Evolutionary conservation across 2,329 filamentous ascomycete genomes (phyloP), one percentile per base, ranked within the genome.

Genomic region (Aspergillus uvarum): DNA sequence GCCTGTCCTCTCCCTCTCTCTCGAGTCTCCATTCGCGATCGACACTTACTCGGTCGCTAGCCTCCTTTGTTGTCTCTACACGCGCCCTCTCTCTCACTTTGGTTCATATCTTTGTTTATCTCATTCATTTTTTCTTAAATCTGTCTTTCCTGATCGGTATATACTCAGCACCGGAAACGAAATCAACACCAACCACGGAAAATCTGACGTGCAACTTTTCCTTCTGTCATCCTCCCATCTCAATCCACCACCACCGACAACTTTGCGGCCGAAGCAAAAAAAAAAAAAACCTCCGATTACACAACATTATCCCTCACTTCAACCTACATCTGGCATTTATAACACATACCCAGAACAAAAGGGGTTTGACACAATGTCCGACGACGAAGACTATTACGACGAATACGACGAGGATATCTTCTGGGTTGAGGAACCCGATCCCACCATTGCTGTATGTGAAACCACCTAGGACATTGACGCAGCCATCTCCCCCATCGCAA

Each of bases 331-430:
- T 19, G 24, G 14, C 32, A 35, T 35, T 35, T 10, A 5, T 22
- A 42, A 5, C 48, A 51, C n/a, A 35, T 21, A 38, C n/a, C 21
- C 50, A 51, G 7, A n/a, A 31, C 52, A 26, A 42, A 22, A 26
- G 26, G 26, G 7, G 26, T 2, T 6, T 7, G 26, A 26, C 7
- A 26, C 26, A 26, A 76, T 76, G 74, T 76, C 74, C 56, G 74
- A 77, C 60, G 74, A 76, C 55, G 74, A 77, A 50, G 72, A 74
- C 5, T 74, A 70, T 51, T 73, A 73, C 38, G 74, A 77, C 22
- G 72, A 67, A 50, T 74, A 73, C 52, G 73, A 76, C 51, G 74
- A 76, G 7, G 74, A 70, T 65, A 68, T 67, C 58, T 69, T 69
- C 48, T 72, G 70, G 67, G 68, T 73, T 24, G 74, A 76, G 56